Evolutionary conservation across 306 rosid genomes (phyloP).

Genomic region (Trichosanthes cucumerina): DNA sequence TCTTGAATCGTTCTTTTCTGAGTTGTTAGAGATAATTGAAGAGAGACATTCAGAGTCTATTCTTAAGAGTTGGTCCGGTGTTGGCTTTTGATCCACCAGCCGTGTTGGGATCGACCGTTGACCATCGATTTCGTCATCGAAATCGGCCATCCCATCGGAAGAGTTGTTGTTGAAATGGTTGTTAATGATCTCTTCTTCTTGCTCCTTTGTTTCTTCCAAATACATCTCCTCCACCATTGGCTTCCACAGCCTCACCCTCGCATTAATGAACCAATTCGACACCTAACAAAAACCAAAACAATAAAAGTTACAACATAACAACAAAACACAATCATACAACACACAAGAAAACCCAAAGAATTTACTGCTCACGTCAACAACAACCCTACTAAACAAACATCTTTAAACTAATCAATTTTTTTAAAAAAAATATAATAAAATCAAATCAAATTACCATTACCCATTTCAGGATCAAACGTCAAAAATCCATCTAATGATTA

Average conservation of each 20-base stretch:
- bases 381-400: not conserved
- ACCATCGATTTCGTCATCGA: constrained; percentile 10
- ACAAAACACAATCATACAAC: not conserved
- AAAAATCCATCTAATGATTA: not conserved
- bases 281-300: constrained; percentile 36
- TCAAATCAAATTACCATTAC: not conserved
- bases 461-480: not conserved
- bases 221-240: constrained; percentile 99
- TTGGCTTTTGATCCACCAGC: constrained; percentile 41
- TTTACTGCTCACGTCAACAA: not conserved
- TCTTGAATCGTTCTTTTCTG: constrained; percentile 27
- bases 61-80: constrained; percentile 34
- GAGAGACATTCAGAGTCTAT: constrained; percentile 60
- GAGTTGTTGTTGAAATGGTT: constrained; percentile 25
- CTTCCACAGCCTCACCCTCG: constrained; percentile 94
- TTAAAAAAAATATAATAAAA: not conserved
- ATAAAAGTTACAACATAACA: constrained; percentile 10
- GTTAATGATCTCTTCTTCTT: constrained; percentile 15
- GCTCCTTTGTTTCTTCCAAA: constrained; percentile 62
- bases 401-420: not conserved
- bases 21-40: constrained; percentile 38
- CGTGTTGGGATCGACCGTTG: constrained; percentile 13
- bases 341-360: not conserved
- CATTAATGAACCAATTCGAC: constrained; percentile 95
- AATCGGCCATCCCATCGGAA: constrained; percentile 34